These are phyloP conservation scores for Ophiostoma montium DNA, from an alignment of 2,329 filamentous ascomycete species.

Conservation along the genomic window DNA sequence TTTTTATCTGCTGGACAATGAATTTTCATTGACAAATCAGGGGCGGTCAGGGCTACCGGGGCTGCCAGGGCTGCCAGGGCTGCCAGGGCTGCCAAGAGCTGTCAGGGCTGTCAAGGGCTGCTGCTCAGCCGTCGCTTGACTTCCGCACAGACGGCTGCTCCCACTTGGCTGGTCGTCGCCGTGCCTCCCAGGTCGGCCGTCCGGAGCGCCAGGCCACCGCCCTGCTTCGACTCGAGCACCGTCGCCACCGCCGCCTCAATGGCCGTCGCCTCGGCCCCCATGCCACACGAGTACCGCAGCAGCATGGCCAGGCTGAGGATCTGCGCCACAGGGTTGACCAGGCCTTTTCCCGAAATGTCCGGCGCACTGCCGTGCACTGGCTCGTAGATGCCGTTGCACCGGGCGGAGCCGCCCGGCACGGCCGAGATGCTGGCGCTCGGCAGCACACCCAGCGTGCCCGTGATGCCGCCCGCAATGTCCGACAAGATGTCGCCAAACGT, in stretches of 20 bases:
- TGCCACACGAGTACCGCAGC: slow-evolving; percentile 55
- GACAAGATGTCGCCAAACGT: slow-evolving; percentile 34
- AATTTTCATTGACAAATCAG: too few species aligned
- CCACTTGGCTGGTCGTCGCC: slow-evolving; percentile 12
- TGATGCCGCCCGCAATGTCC: slow-evolving; percentile 31
- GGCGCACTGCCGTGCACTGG: slow-evolving; percentile 63
- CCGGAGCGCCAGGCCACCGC: slow-evolving; percentile 32
- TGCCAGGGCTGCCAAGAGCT: too few species aligned
- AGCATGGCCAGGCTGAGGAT: slow-evolving; percentile 62
- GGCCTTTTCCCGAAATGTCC: slow-evolving; percentile 57
- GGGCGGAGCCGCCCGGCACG: slow-evolving; percentile 22
- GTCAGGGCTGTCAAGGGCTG: too few species aligned
- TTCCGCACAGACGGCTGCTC: slow-evolving; percentile 11
- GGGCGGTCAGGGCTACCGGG: too few species aligned
- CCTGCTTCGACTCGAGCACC: slow-evolving; percentile 40
- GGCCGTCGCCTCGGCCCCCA: slow-evolving; percentile 44
- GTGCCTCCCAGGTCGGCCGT: slow-evolving; percentile 15
- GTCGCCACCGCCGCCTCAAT: slow-evolving; percentile 51
- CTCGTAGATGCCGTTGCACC: slow-evolving; percentile 60
- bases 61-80: too few species aligned
- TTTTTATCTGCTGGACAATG: too few species aligned
- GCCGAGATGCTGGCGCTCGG: slow-evolving; percentile 32
- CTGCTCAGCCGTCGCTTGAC: slow-evolving; percentile 4
- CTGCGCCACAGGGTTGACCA: slow-evolving; percentile 60
- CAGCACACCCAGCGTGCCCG: slow-evolving; percentile 29